Evolutionary conservation across 2,329 filamentous ascomycete species (phyloP).

Genomic region (Exophiala viscosa): DNA sequence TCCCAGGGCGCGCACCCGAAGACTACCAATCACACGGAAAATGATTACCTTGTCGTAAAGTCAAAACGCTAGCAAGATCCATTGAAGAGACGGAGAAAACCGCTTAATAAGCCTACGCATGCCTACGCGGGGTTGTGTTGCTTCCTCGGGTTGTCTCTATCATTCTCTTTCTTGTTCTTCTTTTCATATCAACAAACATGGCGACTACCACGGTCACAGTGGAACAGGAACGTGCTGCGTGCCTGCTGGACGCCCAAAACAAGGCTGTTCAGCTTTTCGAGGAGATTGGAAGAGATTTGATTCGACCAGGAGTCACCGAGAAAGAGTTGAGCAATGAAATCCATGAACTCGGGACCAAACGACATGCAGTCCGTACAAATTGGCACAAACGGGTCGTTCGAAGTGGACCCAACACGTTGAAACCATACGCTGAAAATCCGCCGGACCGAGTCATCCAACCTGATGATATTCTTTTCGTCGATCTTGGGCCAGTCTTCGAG

Average conservation of each 20-base stretch:
- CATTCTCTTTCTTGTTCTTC: too few species aligned
- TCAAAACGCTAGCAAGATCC: too few species aligned
- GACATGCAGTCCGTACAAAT: constrained; percentile 46
- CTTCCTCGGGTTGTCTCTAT: too few species aligned
- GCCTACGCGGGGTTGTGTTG: too few species aligned
- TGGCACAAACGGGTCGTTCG: constrained; percentile 54
- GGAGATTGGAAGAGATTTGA: constrained; percentile 45
- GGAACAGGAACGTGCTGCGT: constrained; percentile 7
- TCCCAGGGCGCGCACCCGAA: too few species aligned
- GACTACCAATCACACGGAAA: too few species aligned
- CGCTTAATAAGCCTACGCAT: too few species aligned
- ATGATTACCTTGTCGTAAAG: too few species aligned
- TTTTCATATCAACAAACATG: too few species aligned
- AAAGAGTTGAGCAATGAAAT: constrained; percentile 49
- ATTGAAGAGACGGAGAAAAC: too few species aligned
- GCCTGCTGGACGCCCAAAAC: constrained; percentile 45
- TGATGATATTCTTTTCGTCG: constrained; percentile 52
- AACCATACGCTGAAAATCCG: constrained; percentile 49
- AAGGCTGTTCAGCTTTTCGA: constrained; percentile 47
- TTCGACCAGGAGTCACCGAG: constrained; percentile 49
- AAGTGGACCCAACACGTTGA: constrained; percentile 49
- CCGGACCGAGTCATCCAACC: constrained; percentile 47
- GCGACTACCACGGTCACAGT: neutral
- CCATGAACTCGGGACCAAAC: constrained; percentile 41
- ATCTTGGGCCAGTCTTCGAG: constrained; percentile 52